Evolutionary conservation across 2,329 filamentous ascomycete species (phyloP).

Genomic region (Colletotrichum phormii): DNA sequence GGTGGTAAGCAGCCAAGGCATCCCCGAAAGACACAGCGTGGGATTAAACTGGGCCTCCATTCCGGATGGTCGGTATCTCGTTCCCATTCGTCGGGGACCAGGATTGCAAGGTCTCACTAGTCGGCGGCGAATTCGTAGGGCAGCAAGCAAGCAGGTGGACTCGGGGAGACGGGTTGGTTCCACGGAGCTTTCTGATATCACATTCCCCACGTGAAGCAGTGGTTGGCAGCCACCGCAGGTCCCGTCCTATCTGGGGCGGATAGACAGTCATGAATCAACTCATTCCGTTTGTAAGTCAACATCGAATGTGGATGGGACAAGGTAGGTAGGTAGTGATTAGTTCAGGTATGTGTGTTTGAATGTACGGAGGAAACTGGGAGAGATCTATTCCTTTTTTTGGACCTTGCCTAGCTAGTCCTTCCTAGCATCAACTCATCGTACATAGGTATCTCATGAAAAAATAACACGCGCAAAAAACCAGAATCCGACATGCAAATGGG

Average conservation of each 20-base stretch:
- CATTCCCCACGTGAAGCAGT: background rate
- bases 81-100: constrained; percentile 15
- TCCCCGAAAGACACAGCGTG: background rate
- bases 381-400: background rate
- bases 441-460: background rate
- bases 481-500: background rate
- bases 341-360: background rate
- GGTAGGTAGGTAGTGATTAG: background rate
- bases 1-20: background rate
- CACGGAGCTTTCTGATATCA: background rate
- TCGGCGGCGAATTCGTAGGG: background rate
- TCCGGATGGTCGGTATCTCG: constrained; percentile 14
- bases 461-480: background rate
- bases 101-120: background rate
- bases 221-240: background rate
- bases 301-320: background rate
- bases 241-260: background rate
- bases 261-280: background rate
- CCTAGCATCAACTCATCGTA: background rate
- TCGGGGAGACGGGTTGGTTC: too few relatives aligned
- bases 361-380: background rate
- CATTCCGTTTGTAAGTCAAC: background rate
- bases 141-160: too few relatives aligned
- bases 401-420: background rate
- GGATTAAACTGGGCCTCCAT: background rate